These are phyloP conservation scores for Aspergillus spinulosporus DNA, from an alignment of 2,329 filamentous ascomycete species.

Conservation along the genomic window DNA sequence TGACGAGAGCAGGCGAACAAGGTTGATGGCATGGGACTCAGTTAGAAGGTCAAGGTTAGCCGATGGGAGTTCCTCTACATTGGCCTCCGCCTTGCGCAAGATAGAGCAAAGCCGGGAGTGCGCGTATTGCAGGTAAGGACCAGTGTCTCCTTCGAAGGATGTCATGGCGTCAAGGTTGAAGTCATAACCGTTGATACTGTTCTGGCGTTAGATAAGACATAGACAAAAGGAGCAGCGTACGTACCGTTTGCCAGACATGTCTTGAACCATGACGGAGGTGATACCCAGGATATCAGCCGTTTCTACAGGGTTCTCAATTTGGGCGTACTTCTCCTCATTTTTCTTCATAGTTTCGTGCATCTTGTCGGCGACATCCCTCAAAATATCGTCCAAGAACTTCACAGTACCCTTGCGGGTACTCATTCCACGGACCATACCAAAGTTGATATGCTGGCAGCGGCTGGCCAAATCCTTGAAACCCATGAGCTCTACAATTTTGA, in stretches of 20 bases:
- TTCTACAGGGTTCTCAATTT: constrained; percentile 78
- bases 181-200: constrained; percentile 62
- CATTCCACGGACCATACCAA: constrained; percentile 68
- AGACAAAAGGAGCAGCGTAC: constrained; percentile 23
- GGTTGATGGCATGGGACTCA: constrained; percentile 62
- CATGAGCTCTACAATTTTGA: constrained; percentile 65
- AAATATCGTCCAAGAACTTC: constrained; percentile 71
- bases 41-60: constrained; percentile 62
- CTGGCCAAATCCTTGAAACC: constrained; percentile 60
- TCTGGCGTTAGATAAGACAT: constrained; percentile 13
- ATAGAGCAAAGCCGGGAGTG: constrained; percentile 62
- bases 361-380: constrained; percentile 79
- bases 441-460: constrained; percentile 64
- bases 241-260: constrained; percentile 91
- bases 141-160: constrained; percentile 66
- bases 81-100: constrained; percentile 56
- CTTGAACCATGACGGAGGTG: constrained; percentile 94
- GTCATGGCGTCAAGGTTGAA: constrained; percentile 67
- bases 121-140: constrained; percentile 66
- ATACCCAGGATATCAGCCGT: constrained; percentile 89
- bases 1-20: constrained; percentile 61
- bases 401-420: constrained; percentile 68
- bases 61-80: constrained; percentile 49
- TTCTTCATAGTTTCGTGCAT: constrained; percentile 98
- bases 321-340: constrained; percentile 86